Evolutionary conservation across 2,329 filamentous ascomycete species (phyloP), one percentile per base, ranked within the genome.

Genomic region (Epichloe sp.): DNA sequence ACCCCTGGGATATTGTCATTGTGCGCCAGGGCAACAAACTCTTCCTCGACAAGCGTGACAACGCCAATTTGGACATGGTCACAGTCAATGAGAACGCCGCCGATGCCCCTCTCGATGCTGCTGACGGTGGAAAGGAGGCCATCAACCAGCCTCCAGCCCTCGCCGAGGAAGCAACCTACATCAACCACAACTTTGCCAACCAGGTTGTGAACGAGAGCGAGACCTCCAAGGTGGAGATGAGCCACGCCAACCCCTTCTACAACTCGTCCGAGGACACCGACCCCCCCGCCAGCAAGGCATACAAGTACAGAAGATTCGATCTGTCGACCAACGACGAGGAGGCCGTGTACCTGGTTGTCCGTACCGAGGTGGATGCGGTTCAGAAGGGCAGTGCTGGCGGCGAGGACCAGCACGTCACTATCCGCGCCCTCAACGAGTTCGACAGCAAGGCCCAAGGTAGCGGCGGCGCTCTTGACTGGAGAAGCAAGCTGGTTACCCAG

Each of bases 131-230:
- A 75, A 94, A 95, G 73, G 93, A 98, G 66, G 76, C 79, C 58
- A 85, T 98, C 72, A 98, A 98, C 80, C 89, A 89, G 64, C 93
- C 93, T n/a, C 74, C 76, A 51, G 88, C 90, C 50, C 82, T 98
- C 52, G 91, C 94, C 63, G 85, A 96, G 69, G 93, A 98, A 73
- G 93, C 93, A 51, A 98, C 93, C 49, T 94, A 96, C 76, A 98
- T 98, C 80, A 98, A 98, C 81, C 93, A 97, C 79, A 95, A 97
- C 77, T 98, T 98, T 70, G 86, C 88, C 60, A 88, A 95, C 70
- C 93, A 98, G 76, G 88, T 94, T 48, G 90, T 98, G 58, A 71
- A 81, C 61, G 93, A 98, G 75, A 85, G 78, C 59, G 80, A 88
- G 57, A 77, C 74, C 56, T 74, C 81, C 66, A 94, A 93, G 76